Conservation (phyloP, 139 green algal species). For the Chlamydomonas schloesseri region DNA sequence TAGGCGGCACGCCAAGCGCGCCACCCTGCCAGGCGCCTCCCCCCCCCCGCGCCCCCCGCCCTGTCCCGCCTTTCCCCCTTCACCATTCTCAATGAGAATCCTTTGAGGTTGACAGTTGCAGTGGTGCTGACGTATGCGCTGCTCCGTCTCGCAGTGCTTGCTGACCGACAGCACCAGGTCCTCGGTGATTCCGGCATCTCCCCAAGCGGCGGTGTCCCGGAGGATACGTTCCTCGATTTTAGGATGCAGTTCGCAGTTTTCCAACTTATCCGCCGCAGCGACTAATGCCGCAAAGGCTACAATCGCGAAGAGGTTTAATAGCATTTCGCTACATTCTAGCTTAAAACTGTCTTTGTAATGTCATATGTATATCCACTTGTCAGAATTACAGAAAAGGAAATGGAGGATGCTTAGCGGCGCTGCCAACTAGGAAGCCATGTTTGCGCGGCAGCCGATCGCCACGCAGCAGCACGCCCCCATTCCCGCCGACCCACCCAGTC, state of each 20-base stretch:
- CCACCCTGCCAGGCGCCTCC: no score
- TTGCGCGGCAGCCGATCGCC: no score
- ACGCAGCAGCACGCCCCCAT: no score
- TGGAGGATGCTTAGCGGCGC: no score
- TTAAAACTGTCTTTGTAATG: no score
- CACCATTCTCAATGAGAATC: neutral
- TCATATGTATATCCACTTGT: no score
- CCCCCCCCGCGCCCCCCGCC: no score
- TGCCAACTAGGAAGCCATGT: no score
- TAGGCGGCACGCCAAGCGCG: neutral
- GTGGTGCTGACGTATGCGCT: neutral
- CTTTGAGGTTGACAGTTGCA: slow-evolving; percentile 3
- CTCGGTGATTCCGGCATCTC: slow-evolving; percentile 1
- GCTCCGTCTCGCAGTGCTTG: neutral
- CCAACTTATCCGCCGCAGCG: neutral
- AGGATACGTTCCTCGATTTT: slow-evolving; percentile 1
- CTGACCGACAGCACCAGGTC: slow-evolving; percentile 3
- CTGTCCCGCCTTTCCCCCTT: neutral
- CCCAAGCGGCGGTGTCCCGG: neutral
- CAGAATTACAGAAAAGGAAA: no score
- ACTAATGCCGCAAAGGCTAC: neutral
- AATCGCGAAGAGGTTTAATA: no score
- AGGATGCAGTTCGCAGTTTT: neutral
- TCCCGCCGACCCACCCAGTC: no score
- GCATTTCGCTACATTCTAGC: no score